Evolutionary conservation across 129 eudicot genomes (phyloP).

Genomic region (Helichrysum umbraculigerum): DNA sequence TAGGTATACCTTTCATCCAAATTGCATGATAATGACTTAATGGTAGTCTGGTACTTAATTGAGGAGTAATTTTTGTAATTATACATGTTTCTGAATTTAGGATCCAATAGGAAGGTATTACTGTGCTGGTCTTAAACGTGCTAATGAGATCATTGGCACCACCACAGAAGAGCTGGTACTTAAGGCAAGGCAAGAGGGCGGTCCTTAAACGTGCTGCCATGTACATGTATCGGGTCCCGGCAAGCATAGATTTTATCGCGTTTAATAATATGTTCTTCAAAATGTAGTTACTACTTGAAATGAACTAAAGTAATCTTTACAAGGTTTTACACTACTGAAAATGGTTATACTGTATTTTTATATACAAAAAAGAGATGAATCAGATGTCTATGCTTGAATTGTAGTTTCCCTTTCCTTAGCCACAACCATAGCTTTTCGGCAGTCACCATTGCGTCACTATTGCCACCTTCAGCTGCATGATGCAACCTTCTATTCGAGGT

Average conservation of each 20-base stretch:
- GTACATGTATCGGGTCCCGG: background rate
- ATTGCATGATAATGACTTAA: background rate
- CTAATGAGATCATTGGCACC: constrained; percentile 92
- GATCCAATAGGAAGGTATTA: constrained; percentile 85
- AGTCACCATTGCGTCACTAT: background rate
- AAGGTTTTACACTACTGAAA: background rate
- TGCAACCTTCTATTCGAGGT: background rate
- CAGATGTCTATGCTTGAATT: constrained; percentile 3
- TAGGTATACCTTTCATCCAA: background rate
- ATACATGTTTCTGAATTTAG: constrained; percentile 37
- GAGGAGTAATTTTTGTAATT: background rate
- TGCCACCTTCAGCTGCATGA: background rate
- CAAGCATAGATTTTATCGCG: background rate
- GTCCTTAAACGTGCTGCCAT: constrained; percentile 13
- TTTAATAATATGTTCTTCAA: background rate
- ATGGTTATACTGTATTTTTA: background rate
- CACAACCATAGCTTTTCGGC: background rate
- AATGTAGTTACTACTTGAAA: background rate
- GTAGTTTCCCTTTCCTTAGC: background rate
- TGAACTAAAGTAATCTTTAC: background rate
- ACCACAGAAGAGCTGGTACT: constrained; percentile 94
- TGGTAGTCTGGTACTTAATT: background rate
- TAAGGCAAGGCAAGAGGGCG: constrained; percentile 60
- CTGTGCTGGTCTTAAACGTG: constrained; percentile 78
- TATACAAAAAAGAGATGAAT: background rate